Conservation (phyloP, 2,329 filamentous ascomycete genomes). For the Bipolaris oryzae region DNA sequence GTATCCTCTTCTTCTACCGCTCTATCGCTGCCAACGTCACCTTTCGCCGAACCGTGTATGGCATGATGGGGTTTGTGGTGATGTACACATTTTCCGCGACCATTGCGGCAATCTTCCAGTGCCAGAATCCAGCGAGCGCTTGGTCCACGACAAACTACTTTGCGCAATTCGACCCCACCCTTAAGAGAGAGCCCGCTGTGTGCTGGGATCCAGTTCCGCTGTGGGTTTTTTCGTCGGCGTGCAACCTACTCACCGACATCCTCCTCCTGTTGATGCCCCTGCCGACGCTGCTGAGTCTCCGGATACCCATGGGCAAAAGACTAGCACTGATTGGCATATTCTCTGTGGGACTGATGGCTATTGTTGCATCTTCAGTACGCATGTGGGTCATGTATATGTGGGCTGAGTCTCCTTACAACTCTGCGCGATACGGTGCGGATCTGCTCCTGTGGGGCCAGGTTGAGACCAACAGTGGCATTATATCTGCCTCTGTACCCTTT, state of each 20-base stretch:
- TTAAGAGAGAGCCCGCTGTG: conserved; percentile 25
- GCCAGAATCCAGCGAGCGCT: conserved; percentile 38
- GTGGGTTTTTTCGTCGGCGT: conserved; percentile 46
- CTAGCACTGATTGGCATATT: conserved; percentile 55
- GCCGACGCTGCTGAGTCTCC: conserved; percentile 53
- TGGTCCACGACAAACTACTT: conserved; percentile 38
- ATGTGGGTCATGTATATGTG: conserved; percentile 48
- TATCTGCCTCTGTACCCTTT: conserved; percentile 54
- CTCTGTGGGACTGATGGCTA: conserved; percentile 44
- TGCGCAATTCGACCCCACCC: conserved; percentile 36
- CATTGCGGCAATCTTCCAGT: conserved; percentile 42
- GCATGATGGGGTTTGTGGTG: conserved; percentile 38
- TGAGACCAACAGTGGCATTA: conserved; percentile 55
- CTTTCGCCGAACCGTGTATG: conserved; percentile 39
- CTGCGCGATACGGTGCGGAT: conserved; percentile 43
- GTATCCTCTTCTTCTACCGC: conserved; percentile 45
- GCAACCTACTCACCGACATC: conserved; percentile 52
- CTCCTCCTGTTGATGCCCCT: conserved; percentile 54
- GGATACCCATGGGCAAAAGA: conserved; percentile 58
- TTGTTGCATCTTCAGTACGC: conserved; percentile 44
- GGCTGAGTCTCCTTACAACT: conserved; percentile 46
- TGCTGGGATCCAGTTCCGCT: conserved; percentile 43
- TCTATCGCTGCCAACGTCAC: conserved; percentile 42
- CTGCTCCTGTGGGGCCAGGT: conserved; percentile 55
- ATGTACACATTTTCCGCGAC: conserved; percentile 38